Percentiles rank a stretch among this genome's conserved stretches.
Evolutionary conservation across 1,284 basidiomycete genomes (phyloP).

Genomic region (Termitomyces sp.): DNA sequence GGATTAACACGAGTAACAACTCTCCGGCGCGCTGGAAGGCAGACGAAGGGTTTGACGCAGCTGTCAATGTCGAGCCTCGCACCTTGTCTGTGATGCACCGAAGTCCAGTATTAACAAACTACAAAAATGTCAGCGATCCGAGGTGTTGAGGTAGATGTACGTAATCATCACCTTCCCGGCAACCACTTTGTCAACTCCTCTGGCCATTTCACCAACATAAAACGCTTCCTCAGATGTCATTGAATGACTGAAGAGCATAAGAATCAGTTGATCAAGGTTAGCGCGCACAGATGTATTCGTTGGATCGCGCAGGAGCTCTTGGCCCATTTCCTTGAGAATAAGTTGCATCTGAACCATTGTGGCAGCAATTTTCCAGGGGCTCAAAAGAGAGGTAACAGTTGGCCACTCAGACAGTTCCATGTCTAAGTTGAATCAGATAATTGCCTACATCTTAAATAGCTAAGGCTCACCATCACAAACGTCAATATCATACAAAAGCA

Average conservation of each 20-base stretch:
- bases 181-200: slow-evolving; percentile 59
- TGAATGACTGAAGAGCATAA: slow-evolving; percentile 62
- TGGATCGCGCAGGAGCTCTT: slow-evolving; percentile 53
- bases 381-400: slow-evolving; percentile 57
- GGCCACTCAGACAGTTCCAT: slow-evolving; percentile 58
- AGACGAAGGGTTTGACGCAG: slow-evolving; percentile 22
- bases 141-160: not conserved
- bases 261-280: slow-evolving; percentile 59
- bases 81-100: slow-evolving; percentile 59
- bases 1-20: slow-evolving; percentile 62
- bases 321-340: slow-evolving; percentile 64
- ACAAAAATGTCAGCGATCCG: slow-evolving; percentile 6
- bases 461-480: slow-evolving; percentile 35
- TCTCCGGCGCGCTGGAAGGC: slow-evolving; percentile 58
- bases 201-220: slow-evolving; percentile 73
- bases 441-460: not conserved
- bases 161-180: slow-evolving; percentile 56
- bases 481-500: slow-evolving; percentile 53
- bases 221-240: slow-evolving; percentile 73
- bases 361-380: slow-evolving; percentile 76
- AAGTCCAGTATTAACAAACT: slow-evolving; percentile 76
- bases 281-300: slow-evolving; percentile 48
- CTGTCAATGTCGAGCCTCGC: slow-evolving; percentile 27
- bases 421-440: slow-evolving; percentile 26
- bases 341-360: slow-evolving; percentile 75